These are phyloP conservation scores for Scutellaria minor DNA, from an alignment of 257 asterid genomes.

Conservation along the genomic window DNA sequence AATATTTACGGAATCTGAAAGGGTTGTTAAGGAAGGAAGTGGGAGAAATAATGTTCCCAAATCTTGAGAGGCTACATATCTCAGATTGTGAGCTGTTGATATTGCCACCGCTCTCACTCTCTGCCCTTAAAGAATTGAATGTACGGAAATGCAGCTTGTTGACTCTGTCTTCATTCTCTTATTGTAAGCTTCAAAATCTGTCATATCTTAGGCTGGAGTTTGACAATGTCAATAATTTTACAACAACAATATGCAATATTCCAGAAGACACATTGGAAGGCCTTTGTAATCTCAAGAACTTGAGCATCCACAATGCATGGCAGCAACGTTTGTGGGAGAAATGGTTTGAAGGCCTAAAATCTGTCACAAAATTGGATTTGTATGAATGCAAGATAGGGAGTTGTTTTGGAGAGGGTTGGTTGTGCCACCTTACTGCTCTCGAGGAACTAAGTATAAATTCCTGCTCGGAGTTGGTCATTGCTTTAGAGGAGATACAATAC, in stretches of 20 bases:
- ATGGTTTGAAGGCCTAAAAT: not conserved
- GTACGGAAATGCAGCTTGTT: not conserved
- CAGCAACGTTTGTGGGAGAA: not conserved
- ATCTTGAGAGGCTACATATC: not conserved
- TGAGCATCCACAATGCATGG: not conserved
- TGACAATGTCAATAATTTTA: not conserved
- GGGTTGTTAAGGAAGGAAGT: constrained; percentile 23
- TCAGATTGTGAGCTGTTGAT: not conserved
- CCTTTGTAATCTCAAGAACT: not conserved
- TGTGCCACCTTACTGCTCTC: constrained; percentile 17
- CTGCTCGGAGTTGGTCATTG: constrained; percentile 15
- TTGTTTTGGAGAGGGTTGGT: not conserved
- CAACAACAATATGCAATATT: not conserved
- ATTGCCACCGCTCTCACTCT: constrained; percentile 8
- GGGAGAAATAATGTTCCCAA: constrained; percentile 13
- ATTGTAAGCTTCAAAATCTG: constrained; percentile 1
- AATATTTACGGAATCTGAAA: not conserved
- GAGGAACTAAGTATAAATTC: accelerated
- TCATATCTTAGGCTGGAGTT: not conserved
- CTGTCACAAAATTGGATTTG: not conserved
- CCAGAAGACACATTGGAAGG: not conserved
- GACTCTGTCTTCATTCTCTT: constrained; percentile 19
- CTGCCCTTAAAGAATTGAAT: not conserved
- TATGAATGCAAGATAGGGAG: not conserved
- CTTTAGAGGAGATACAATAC: constrained; percentile 17